Percentiles rank a stretch among this genome's conserved stretches.
Evolutionary conservation across 2,329 filamentous ascomycete genomes (phyloP).

Genomic region (Paraphoma sp.): DNA sequence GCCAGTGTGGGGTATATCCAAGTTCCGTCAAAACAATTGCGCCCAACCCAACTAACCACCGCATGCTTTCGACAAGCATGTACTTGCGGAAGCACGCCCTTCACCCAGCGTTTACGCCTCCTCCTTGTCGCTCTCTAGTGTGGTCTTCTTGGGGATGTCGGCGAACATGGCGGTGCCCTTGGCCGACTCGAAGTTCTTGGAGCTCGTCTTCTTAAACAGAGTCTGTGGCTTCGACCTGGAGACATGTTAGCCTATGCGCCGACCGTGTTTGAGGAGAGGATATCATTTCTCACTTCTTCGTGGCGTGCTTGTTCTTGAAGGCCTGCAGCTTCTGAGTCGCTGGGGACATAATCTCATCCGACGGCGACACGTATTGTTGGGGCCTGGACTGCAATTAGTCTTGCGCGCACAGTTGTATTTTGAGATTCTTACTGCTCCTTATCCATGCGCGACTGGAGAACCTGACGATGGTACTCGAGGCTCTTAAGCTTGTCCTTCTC

Average conservation of each 20-base stretch:
- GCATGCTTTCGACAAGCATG: background rate
- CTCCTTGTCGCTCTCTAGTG: constrained; percentile 9
- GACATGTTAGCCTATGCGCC: constrained; percentile 16
- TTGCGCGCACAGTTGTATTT: background rate
- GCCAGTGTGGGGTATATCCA: background rate
- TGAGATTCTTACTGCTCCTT: constrained; percentile 62
- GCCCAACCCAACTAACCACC: constrained; percentile 3
- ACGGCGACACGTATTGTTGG: constrained; percentile 76
- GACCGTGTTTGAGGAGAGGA: background rate
- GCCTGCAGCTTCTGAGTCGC: constrained; percentile 83
- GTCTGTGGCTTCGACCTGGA: constrained; percentile 48
- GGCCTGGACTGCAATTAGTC: constrained; percentile 45
- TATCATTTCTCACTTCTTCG: constrained; percentile 65
- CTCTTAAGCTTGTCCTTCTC: constrained; percentile 48
- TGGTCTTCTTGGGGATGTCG: constrained; percentile 40
- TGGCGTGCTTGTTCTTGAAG: constrained; percentile 79
- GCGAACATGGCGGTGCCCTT: constrained; percentile 46
- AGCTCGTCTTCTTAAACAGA: constrained; percentile 50
- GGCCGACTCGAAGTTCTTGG: constrained; percentile 47
- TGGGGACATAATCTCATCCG: constrained; percentile 88
- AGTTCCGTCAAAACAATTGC: background rate
- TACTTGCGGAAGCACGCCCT: background rate
- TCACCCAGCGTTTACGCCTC: constrained; percentile 1
- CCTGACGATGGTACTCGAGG: constrained; percentile 78
- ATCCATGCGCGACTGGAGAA: constrained; percentile 75